These are phyloP conservation scores for Biscogniauxia marginata DNA, from an alignment of 2,329 filamentous ascomycete species.

Conservation along the genomic window DNA sequence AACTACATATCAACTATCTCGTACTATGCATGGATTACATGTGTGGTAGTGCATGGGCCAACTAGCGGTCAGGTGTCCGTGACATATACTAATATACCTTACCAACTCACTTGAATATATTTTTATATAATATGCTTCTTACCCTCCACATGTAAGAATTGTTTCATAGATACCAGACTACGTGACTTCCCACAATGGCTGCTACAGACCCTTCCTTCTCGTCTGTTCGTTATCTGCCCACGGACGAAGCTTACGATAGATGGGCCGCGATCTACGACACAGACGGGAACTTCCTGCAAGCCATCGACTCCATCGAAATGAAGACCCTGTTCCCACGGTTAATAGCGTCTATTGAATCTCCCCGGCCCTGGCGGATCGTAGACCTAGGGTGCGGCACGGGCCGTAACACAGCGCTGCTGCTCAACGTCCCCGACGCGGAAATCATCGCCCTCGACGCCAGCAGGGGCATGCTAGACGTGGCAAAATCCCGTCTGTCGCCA, in stretches of 20 bases:
- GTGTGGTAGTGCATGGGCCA: no score
- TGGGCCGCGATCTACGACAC: slow-evolving; percentile 56
- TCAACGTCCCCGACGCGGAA: slow-evolving; percentile 34
- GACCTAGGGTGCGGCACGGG: slow-evolving; percentile 67
- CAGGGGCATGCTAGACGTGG: slow-evolving; percentile 55
- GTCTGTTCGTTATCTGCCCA: slow-evolving; percentile 32
- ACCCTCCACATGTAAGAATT: no score
- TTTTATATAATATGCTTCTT: no score
- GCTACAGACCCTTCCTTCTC: slow-evolving; percentile 8
- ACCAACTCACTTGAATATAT: no score
- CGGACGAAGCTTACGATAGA: slow-evolving; percentile 33
- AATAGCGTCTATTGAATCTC: slow-evolving; percentile 33
- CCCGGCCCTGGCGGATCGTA: slow-evolving; percentile 42
- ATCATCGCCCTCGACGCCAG: slow-evolving; percentile 58
- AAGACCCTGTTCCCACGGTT: slow-evolving; percentile 48
- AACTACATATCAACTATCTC: no score
- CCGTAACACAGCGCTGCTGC: slow-evolving; percentile 57
- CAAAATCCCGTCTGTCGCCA: slow-evolving; percentile 36
- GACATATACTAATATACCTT: no score
- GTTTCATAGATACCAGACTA: no score
- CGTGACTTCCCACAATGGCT: neutral
- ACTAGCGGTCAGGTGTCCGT: no score
- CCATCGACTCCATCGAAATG: slow-evolving; percentile 59
- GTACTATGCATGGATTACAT: no score
- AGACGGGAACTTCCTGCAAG: slow-evolving; percentile 66